Evolutionary conservation across 2,329 filamentous ascomycete genomes (phyloP).

Genomic region (Dactylonectria macrodidyma): DNA sequence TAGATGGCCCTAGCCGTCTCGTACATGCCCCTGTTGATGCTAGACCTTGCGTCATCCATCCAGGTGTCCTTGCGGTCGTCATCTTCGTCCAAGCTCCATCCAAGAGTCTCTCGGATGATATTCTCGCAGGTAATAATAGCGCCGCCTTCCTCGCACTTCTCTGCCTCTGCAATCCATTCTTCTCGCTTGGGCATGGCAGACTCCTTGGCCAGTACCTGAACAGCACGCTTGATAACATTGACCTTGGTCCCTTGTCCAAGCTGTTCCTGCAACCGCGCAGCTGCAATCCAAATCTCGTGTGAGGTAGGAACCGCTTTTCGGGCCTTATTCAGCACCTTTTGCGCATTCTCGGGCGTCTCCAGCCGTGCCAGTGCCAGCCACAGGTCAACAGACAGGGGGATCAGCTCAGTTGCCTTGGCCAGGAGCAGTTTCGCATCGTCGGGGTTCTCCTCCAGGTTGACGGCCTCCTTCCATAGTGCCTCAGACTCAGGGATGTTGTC

Average conservation of each 20-base stretch:
- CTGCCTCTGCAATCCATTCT: conserved; percentile 96
- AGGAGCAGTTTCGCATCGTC: conserved; percentile 90
- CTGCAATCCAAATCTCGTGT: conserved; percentile 97
- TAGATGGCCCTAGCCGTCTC: conserved; percentile 96
- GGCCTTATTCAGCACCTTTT: conserved; percentile 94
- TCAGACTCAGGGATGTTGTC: conserved; percentile 96
- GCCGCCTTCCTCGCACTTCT: conserved; percentile 94
- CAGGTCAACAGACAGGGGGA: conserved; percentile 92
- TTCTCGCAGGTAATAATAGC: conserved; percentile 88
- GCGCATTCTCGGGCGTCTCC: conserved; percentile 91
- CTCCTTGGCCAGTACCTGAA: conserved; percentile 89
- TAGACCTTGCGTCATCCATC: conserved; percentile 91
- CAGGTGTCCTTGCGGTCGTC: conserved; percentile 97
- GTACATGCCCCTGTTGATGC: conserved; percentile 85
- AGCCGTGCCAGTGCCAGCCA: conserved; percentile 95
- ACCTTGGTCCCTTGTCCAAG: conserved; percentile 83
- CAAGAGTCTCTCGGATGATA: conserved; percentile 93
- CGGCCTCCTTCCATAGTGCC: conserved; percentile 96
- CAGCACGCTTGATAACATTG: conserved; percentile 94
- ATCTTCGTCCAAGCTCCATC: conserved; percentile 94
- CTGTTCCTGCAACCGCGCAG: conserved; percentile 91
- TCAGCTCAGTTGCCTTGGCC: conserved; percentile 95
- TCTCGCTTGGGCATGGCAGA: conserved; percentile 98
- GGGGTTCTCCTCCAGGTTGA: conserved; percentile 93
- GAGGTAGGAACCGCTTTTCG: conserved; percentile 94